Evolutionary conservation across 306 rosid genomes (phyloP).

Genomic region (Hippophae tibetana): DNA sequence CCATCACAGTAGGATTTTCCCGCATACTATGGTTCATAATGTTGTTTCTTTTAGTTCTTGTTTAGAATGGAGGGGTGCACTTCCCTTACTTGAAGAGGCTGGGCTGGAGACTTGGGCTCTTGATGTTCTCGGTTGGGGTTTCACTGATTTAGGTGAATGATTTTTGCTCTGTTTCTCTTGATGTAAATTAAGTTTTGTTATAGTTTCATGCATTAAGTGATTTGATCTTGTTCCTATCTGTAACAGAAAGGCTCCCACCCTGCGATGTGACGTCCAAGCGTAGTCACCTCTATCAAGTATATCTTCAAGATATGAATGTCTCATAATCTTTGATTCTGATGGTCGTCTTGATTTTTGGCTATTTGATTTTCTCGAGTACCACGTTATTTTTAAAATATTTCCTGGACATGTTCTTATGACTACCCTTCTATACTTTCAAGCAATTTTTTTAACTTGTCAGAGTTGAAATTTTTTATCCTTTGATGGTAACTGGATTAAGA

Average conservation of each 20-base stretch:
- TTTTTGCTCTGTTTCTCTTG: neutral
- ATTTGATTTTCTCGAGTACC: neutral
- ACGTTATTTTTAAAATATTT: neutral
- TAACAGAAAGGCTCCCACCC: constrained; percentile 61
- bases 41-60: constrained; percentile 57
- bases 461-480: neutral
- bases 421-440: neutral
- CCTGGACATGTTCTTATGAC: neutral
- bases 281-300: constrained; percentile 74
- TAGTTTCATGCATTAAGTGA: neutral
- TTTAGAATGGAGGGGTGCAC: constrained; percentile 80
- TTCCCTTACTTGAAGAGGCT: constrained; percentile 80
- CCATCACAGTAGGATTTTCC: neutral
- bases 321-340: neutral
- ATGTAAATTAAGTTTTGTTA: neutral
- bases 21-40: constrained; percentile 15
- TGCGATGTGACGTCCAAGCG: constrained; percentile 75
- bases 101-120: constrained; percentile 91
- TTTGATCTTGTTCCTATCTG: constrained; percentile 7
- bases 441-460: neutral
- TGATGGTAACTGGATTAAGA: too few species aligned
- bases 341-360: neutral
- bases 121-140: constrained; percentile 98
- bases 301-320: constrained; percentile 3
- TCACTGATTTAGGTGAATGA: constrained; percentile 72